Evolutionary conservation across 2,329 filamentous ascomycete genomes (phyloP), one percentile per base, ranked within the genome.

Genomic region (Gyromitra esculenta): DNA sequence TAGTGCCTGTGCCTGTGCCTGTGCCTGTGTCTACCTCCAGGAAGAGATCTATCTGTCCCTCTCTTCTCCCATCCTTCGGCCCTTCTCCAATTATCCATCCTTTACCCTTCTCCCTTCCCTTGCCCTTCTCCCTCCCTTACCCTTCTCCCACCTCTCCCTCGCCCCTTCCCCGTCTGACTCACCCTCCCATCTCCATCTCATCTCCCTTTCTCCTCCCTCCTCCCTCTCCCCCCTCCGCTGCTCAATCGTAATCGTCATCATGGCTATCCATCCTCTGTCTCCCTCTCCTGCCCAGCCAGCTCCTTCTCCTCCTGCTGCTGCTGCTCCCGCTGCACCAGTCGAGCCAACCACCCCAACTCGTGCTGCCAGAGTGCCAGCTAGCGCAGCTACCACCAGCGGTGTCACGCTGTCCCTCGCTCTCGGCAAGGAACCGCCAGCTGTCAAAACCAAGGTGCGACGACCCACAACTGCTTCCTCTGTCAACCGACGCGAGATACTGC

Each of bases 361-460:
- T 68, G 65, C 65, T n/a, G 37, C 52, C 21, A 50, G 41, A 15
- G 31, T 68, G 37, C 11, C 70, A 45, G 25, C 56, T 13, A 21
- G 63, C n/a, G n/a, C 21, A 54, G 86, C 87, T 62, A 90, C 89
- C 63, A 90, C 89, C 69, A 88, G 88, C 1, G 88, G 89, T 59
- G 87, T 88, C 37, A 87, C 90, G 3, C 87, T 97, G 68, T 87
- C 90, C 63, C 96, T 97, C 79, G 90, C 92, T 1, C 88, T 97
- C 68, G 92, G 96, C 83, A 88, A 89, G 79, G 81, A 83, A 48
- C 80, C 80, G 56, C 78, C 81, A 39, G 79, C 81, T 67, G 78
- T 18, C n/a, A 68, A 50, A n/a, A 35, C n/a, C 6, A 74, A 60
- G 57, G 45, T 77, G 65, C 82, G 83, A 79, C 78, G 79, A 57